Conservation (phyloP, 2,329 filamentous ascomycete genomes). For the Stagonosporopsis tanaceti region DNA sequence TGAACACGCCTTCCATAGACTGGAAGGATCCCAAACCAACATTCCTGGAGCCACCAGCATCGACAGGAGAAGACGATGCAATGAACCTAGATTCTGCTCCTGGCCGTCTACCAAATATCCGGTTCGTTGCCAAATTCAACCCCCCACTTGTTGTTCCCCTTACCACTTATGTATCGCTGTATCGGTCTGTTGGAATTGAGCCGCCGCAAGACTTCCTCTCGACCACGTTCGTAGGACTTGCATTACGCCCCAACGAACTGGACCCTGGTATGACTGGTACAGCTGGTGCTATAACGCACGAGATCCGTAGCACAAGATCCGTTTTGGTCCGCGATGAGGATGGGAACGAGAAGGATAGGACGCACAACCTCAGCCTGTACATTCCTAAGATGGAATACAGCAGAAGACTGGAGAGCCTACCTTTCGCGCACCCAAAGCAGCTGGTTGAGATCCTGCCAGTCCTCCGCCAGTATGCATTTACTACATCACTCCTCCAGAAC, state of each 20-base stretch:
- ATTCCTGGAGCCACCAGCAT: slow-evolving; percentile 50
- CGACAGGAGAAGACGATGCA: slow-evolving; percentile 56
- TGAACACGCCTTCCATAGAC: slow-evolving; percentile 61
- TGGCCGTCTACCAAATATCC: slow-evolving; percentile 71
- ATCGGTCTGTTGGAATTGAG: slow-evolving; percentile 65
- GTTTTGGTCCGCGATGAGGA: slow-evolving; percentile 52
- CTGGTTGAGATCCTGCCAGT: slow-evolving; percentile 74
- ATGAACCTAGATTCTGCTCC: slow-evolving; percentile 64
- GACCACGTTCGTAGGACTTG: slow-evolving; percentile 60
- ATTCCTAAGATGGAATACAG: slow-evolving; percentile 78
- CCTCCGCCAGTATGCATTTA: slow-evolving; percentile 77
- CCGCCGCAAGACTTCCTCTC: slow-evolving; percentile 63
- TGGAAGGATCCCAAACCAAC: slow-evolving; percentile 78
- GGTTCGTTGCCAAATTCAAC: slow-evolving; percentile 77
- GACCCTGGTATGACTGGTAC: slow-evolving; percentile 63
- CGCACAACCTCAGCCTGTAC: slow-evolving; percentile 67
- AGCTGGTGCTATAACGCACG: slow-evolving; percentile 52
- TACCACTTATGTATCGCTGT: slow-evolving; percentile 68
- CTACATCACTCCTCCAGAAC: slow-evolving; percentile 69
- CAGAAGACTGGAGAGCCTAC: slow-evolving; percentile 70
- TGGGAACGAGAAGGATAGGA: slow-evolving; percentile 32
- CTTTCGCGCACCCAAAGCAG: slow-evolving; percentile 81
- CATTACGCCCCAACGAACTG: slow-evolving; percentile 53
- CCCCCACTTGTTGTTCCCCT: slow-evolving; percentile 76
- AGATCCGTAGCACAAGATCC: slow-evolving; percentile 60